Conservation (phyloP, 192 early-diverging fungal species). For the Gorgonomyces haynaldii region DNA sequence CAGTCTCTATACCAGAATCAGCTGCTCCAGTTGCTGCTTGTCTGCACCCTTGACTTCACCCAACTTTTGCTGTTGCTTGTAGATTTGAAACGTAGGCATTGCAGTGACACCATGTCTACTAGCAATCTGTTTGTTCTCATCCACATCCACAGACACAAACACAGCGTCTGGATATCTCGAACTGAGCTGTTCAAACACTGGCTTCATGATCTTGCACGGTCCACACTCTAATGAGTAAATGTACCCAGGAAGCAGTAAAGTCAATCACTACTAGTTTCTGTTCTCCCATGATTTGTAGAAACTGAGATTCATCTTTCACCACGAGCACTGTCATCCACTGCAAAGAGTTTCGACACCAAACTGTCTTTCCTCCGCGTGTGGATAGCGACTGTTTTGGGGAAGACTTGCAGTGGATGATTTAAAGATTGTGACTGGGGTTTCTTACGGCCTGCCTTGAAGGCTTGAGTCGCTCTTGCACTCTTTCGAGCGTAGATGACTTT, state of each 20-base stretch:
- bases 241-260: constrained; percentile 30
- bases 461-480: no score
- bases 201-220: constrained; percentile 21
- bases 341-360: no score
- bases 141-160: constrained; percentile 37
- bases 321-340: no score
- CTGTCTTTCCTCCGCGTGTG: no score
- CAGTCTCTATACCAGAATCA: constrained; percentile 33
- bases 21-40: constrained; percentile 43
- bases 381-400: no score
- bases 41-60: constrained; percentile 74
- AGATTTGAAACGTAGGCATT: constrained; percentile 84
- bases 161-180: constrained; percentile 19
- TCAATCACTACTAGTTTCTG: constrained; percentile 27
- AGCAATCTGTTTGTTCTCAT: constrained; percentile 30
- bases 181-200: constrained; percentile 18
- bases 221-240: constrained; percentile 17
- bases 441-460: no score
- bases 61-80: constrained; percentile 59
- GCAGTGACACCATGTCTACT: constrained; percentile 12
- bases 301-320: no score
- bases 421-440: no score
- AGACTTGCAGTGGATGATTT: no score
- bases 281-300: background rate
- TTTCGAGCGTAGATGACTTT: no score